A percentile compares a stretch with the other conserved stretches of the same genome.
Evolutionary conservation across 2,329 filamentous ascomycete species (phyloP).

Genomic region (Davidsoniella australis): DNA sequence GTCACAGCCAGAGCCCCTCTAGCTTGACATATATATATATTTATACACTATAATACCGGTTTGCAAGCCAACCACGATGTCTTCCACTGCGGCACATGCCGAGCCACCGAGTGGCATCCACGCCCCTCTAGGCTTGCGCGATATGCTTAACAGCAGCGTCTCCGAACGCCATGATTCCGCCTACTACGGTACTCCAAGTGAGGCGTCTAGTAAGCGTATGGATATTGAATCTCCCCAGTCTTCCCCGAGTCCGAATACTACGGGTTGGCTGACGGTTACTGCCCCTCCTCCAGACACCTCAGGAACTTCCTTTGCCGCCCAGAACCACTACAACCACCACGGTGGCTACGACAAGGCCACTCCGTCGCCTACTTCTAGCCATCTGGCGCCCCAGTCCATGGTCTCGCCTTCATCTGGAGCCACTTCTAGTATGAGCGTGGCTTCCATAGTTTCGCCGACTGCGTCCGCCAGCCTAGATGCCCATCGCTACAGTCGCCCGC

Average conservation of each 20-base stretch:
- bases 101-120: conserved; percentile 4
- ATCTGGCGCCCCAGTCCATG: conserved; percentile 33
- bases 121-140: conserved; percentile 10
- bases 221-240: conserved; percentile 13
- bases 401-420: conserved; percentile 35
- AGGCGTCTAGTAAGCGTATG: conserved; percentile 13
- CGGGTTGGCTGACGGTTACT: conserved; percentile 13
- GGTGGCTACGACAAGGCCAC: conserved; percentile 27
- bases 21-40: not conserved
- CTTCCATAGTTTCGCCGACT: conserved; percentile 47
- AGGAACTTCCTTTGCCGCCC: conserved; percentile 21
- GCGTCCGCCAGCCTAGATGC: conserved; percentile 27
- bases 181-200: conserved; percentile 13
- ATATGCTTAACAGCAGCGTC: conserved; percentile 10
- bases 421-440: conserved; percentile 47
- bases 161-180: conserved; percentile 11
- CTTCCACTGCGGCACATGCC: not conserved
- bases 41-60: not conserved
- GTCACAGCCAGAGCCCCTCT: conserved; percentile 8
- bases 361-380: conserved; percentile 33
- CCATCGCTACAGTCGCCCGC: conserved; percentile 28
- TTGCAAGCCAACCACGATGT: not conserved
- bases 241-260: conserved; percentile 10
- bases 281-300: conserved; percentile 24
- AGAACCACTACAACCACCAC: conserved; percentile 16